A percentile compares a stretch with the other conserved stretches of the same genome.
Evolutionary conservation across 2,329 filamentous ascomycete species (phyloP).

Genomic region (Cladosporium sp.): DNA sequence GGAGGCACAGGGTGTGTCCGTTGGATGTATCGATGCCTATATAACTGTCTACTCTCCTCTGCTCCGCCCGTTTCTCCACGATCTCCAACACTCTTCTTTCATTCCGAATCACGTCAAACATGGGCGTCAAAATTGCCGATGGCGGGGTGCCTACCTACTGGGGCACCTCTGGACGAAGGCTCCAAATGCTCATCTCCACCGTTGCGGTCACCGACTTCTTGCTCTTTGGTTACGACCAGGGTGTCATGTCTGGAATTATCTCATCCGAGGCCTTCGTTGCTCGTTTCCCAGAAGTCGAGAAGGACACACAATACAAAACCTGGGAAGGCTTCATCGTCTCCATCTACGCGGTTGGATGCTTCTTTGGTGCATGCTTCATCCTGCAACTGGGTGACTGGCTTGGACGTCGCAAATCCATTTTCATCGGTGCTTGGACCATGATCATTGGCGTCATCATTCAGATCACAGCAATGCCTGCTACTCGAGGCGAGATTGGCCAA

Average conservation of each 20-base stretch:
- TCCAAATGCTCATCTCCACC: slow-evolving; percentile 59
- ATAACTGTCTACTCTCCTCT: slow-evolving; percentile 10
- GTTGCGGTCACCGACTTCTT: slow-evolving; percentile 64
- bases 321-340: slow-evolving; percentile 45
- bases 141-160: slow-evolving; percentile 30
- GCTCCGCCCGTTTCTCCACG: slow-evolving; percentile 4
- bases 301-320: slow-evolving; percentile 37
- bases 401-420: slow-evolving; percentile 21
- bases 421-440: slow-evolving; percentile 42
- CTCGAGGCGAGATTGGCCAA: slow-evolving; percentile 25
- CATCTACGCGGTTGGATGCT: slow-evolving; percentile 23
- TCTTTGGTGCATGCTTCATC: slow-evolving; percentile 20
- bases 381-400: slow-evolving; percentile 19
- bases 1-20: slow-evolving; percentile 5
- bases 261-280: slow-evolving; percentile 65
- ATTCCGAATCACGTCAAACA: slow-evolving; percentile 14
- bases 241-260: slow-evolving; percentile 55
- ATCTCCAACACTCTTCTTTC: slow-evolving; percentile 14
- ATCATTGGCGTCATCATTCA: slow-evolving; percentile 52
- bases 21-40: slow-evolving; percentile 18
- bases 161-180: slow-evolving; percentile 37
- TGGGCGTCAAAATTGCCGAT: slow-evolving; percentile 25
- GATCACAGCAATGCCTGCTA: slow-evolving; percentile 44
- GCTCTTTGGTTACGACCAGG: slow-evolving; percentile 33
- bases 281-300: slow-evolving; percentile 46